Percentiles rank a stretch among this genome's conserved stretches.
phyloP scores from a whole-genome alignment of 1,139 yeast genomes.

The Zygoascus hellenicus region DNA sequence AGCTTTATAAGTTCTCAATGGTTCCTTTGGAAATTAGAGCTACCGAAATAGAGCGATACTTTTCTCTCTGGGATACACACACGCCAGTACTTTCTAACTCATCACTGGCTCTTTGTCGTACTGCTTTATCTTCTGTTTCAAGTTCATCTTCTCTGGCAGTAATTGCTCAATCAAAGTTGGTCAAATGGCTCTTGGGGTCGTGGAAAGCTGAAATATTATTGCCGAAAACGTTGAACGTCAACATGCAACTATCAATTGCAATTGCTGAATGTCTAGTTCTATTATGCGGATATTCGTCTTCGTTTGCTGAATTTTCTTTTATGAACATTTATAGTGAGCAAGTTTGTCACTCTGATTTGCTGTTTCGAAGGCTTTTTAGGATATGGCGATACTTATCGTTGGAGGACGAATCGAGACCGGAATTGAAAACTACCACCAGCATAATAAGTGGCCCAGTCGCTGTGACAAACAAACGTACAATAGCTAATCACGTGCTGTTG shows the following conservation, averaged over 20 bases:
- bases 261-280: conserved; percentile 1
- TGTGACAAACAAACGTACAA: background rate
- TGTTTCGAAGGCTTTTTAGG: background rate
- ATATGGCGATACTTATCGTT: conserved; percentile 3
- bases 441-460: background rate
- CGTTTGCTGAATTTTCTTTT: no score
- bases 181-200: conserved; percentile 11
- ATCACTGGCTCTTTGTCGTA: conserved; percentile 11
- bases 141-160: conserved; percentile 4
- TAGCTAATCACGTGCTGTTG: background rate
- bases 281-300: conserved; percentile 1
- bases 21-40: background rate
- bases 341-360: background rate
- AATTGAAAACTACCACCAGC: background rate
- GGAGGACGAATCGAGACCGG: background rate
- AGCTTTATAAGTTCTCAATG: conserved; percentile 2
- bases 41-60: conserved; percentile 2
- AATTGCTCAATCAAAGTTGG: conserved; percentile 8
- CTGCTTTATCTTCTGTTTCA: background rate
- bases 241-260: background rate
- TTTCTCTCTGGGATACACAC: conserved; percentile 13
- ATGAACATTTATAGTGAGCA: no score
- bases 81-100: conserved; percentile 12
- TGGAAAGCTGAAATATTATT: conserved; percentile 4
- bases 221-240: background rate